Conservation (phyloP, 352 stramenopile species). For the Phytophthora pinifolia region DNA sequence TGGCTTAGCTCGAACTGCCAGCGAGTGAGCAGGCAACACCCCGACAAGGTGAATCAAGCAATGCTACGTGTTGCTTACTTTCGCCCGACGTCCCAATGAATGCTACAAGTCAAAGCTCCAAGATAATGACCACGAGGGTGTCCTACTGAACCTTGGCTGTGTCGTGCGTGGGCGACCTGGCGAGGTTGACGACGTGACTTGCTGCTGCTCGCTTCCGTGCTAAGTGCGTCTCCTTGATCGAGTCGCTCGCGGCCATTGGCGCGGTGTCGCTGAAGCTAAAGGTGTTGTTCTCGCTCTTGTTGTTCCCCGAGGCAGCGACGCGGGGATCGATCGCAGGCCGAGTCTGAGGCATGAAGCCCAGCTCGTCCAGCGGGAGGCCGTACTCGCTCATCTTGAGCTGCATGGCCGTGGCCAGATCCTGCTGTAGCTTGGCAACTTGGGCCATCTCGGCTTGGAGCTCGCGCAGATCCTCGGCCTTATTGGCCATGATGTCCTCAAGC, state of each 20-base stretch:
- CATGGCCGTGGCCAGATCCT: slow-evolving; percentile 78
- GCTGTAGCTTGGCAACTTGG: slow-evolving; percentile 74
- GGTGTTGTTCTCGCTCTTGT: slow-evolving; percentile 35
- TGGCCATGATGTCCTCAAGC: slow-evolving; percentile 90
- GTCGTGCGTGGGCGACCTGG: slow-evolving; percentile 13
- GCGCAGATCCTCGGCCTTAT: slow-evolving; percentile 81
- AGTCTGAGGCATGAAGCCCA: slow-evolving; percentile 66
- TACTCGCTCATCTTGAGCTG: slow-evolving; percentile 91
- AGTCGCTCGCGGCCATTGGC: slow-evolving; percentile 1
- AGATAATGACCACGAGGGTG: neutral
- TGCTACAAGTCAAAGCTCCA: slow-evolving; percentile 3
- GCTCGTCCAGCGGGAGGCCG: slow-evolving; percentile 86
- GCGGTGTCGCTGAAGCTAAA: slow-evolving; percentile 3
- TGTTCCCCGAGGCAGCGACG: slow-evolving; percentile 12
- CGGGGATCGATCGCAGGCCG: slow-evolving; percentile 22
- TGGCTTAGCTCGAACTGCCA: neutral
- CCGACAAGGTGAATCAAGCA: slow-evolving; percentile 8
- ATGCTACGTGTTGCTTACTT: slow-evolving; percentile 5
- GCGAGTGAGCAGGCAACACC: neutral
- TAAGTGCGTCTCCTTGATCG: slow-evolving; percentile 19
- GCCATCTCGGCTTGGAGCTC: slow-evolving; percentile 84
- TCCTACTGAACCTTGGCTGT: slow-evolving; percentile 18
- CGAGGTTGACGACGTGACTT: slow-evolving; percentile 9
- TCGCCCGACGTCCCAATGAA: neutral
- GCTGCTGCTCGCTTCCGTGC: slow-evolving; percentile 20